A percentile compares a stretch with the other conserved stretches of the same genome.
These are phyloP conservation scores for Dictyostelium brefeldianum DNA, from an alignment of 78 protist species.

Conservation along the genomic window DNA sequence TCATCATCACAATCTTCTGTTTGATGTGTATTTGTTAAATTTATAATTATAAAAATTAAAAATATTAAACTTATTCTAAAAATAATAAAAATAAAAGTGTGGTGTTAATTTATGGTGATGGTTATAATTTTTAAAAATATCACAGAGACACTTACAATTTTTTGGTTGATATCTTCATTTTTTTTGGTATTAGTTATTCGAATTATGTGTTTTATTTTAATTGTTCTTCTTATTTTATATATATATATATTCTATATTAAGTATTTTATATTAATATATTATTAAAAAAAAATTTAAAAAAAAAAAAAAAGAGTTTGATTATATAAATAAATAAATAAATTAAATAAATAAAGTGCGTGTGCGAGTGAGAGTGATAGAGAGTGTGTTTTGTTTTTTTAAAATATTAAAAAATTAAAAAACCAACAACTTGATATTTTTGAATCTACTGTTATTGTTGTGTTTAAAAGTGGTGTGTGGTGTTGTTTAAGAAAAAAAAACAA, in stretches of 20 bases:
- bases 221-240: not conserved
- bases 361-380: too few species aligned
- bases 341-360: too few species aligned
- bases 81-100: not conserved
- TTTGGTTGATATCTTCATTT: not conserved
- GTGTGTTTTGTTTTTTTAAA: too few species aligned
- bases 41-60: constrained; percentile 1
- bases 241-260: not conserved
- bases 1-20: constrained; percentile 5
- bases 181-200: not conserved
- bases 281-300: too few species aligned
- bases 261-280: not conserved
- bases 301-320: too few species aligned
- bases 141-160: constrained; percentile 9
- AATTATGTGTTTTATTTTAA: not conserved
- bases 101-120: too few species aligned
- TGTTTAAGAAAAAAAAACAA: not conserved
- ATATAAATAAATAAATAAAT: too few species aligned
- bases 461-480: not conserved
- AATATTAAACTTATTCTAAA: not conserved
- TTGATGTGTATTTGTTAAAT: not conserved
- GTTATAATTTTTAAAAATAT: too few species aligned
- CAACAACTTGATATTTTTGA: too few species aligned
- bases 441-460: not conserved
- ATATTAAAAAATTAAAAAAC: too few species aligned